These are phyloP conservation scores for Suillus plorans DNA, from an alignment of 768 basidiomycete species.

Conservation along the genomic window DNA sequence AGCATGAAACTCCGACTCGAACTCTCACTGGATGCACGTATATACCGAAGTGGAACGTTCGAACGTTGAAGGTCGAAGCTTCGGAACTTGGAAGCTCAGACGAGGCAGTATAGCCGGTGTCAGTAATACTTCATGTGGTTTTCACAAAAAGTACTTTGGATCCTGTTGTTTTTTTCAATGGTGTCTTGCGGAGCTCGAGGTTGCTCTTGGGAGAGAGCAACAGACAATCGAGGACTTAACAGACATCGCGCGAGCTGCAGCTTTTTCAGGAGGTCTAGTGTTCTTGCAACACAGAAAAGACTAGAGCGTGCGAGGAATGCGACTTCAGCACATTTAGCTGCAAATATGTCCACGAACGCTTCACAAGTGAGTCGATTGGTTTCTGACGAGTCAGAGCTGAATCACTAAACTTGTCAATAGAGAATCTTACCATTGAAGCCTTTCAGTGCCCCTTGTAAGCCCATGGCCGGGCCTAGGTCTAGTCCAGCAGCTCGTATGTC, in stretches of 20 bases:
- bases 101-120: neutral
- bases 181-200: neutral
- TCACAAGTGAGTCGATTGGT: neutral
- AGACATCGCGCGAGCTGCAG: neutral
- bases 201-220: neutral
- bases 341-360: neutral
- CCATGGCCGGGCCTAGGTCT: neutral
- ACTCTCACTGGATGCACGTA: too few relatives aligned
- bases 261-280: neutral
- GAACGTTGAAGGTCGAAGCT: too few relatives aligned
- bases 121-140: neutral
- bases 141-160: neutral
- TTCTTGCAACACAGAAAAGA: neutral
- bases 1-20: too few relatives aligned
- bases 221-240: neutral
- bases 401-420: neutral
- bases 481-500: too few relatives aligned
- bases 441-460: neutral
- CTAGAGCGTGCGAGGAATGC: neutral
- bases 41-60: too few relatives aligned
- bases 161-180: neutral
- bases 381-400: neutral
- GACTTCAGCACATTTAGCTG: neutral
- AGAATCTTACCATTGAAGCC: neutral
- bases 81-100: neutral